Base-by-base conservation (phyloP, 257 asterid species). In the Thymus quinquecostatus region DNA sequence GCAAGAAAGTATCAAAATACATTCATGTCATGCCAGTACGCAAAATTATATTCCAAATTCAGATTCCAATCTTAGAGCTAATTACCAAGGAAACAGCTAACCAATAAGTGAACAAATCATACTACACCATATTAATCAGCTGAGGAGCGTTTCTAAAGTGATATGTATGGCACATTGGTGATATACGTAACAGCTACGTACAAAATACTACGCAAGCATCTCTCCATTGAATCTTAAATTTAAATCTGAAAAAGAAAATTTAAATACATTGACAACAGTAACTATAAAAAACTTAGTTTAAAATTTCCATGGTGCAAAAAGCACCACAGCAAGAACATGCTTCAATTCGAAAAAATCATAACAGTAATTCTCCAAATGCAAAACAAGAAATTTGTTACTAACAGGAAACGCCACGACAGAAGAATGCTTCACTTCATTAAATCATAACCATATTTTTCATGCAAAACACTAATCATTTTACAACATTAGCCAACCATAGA, bases 21-120 rank as follows among this genome's bases (percentile, higher is more conserved):
- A 2, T 68, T 11, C 14, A 14, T 30, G n/a, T 12, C 59, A 51
- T 32, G 53, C 54, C 27, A 44, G 69, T 49, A 49, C 34, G 43
- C 50, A 36, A 59, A 14, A 28, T 21, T 10, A 54, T 58, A 60
- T 49, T 68, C 64, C 54, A 38, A 63, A 50, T 60, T 32, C 49
- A 32, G 4, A 57, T 10, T 3, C 49, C 34, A 4, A 7, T 38
- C 27, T 12, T 12, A 62, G 13, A 66, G 45, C 56, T 27, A 67
- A 36, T 8, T 5, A 10, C 12, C 50, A 9, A 45, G 47, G 5
- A 63, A 64, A 51, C 3, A 40, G 48, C 30, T 29, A 78, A 62
- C 54, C 29, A 4, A 10, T 8, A 12, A 38, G 13, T 13, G 57
- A 38, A 10, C 49, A 44, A 44, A 56, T 41, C 74, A 69, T 34